These are phyloP conservation scores for Boletus huronensis DNA, from an alignment of 768 basidiomycete genomes.

Conservation along the genomic window DNA sequence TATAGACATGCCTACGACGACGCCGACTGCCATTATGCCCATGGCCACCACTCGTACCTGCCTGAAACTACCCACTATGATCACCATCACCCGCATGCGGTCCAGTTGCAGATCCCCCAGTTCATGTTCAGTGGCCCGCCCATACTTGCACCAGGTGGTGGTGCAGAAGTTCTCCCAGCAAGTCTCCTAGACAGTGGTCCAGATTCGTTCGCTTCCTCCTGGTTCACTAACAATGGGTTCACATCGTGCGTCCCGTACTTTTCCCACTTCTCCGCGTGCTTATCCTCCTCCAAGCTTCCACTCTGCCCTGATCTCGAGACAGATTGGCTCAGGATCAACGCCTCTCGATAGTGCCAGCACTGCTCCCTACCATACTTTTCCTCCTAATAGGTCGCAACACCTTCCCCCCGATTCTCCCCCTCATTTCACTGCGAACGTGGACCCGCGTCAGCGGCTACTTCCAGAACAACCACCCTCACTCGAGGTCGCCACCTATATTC, in stretches of 20 bases:
- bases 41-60: not conserved
- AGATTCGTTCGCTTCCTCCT: conserved; percentile 37
- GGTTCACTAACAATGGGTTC: conserved; percentile 52
- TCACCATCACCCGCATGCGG: conserved; percentile 19
- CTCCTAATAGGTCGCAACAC: not conserved
- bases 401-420: not conserved
- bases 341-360: not conserved
- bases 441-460: conserved; percentile 5
- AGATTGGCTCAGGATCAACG: not conserved
- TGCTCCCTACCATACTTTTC: not conserved
- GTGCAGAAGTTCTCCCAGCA: conserved; percentile 66
- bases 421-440: not conserved
- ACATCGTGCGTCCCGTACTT: conserved; percentile 19
- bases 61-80: conserved; percentile 2
- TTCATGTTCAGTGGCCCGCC: conserved; percentile 60
- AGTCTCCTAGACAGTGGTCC: conserved; percentile 31
- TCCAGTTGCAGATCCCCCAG: conserved; percentile 61
- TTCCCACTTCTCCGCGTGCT: not conserved
- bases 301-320: conserved; percentile 16
- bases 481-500: conserved; percentile 1
- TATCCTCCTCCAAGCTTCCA: conserved; percentile 23
- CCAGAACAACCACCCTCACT: conserved; percentile 3
- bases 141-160: conserved; percentile 64
- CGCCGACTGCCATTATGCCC: conserved; percentile 8
- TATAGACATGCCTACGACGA: conserved; percentile 8